Percentiles rank a stretch among this genome's conserved stretches.
These are phyloP conservation scores for Leishmania gerbilli DNA, from an alignment of 208 protist genomes.

Conservation along the genomic window DNA sequence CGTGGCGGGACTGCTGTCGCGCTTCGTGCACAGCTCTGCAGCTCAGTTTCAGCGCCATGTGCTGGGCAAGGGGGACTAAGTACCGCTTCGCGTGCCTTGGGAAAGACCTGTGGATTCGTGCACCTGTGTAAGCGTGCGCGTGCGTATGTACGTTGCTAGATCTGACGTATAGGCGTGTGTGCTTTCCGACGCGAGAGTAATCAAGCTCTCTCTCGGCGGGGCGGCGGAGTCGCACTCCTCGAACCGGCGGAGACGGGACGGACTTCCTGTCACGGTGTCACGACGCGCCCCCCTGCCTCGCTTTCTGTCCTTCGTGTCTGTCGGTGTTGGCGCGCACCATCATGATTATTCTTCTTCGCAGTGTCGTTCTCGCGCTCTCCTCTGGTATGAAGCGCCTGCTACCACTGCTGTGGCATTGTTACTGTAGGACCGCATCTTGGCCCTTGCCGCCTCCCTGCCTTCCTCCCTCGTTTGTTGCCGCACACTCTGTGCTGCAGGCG, in stretches of 20 bases:
- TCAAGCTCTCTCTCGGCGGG: background rate
- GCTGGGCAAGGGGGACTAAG: slow-evolving; percentile 46
- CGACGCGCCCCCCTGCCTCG: background rate
- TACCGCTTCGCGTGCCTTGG: background rate
- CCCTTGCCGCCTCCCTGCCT: background rate
- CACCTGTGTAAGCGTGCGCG: background rate
- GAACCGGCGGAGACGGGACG: background rate
- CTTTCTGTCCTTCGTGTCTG: background rate
- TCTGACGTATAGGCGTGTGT: background rate
- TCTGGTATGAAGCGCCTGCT: background rate
- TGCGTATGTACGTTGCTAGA: no score
- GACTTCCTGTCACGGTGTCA: background rate
- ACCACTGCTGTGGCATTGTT: background rate
- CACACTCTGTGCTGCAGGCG: background rate
- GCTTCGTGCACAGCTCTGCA: slow-evolving; percentile 36
- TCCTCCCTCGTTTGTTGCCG: background rate
- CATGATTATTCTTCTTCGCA: background rate
- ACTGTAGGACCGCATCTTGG: background rate
- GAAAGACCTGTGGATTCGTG: background rate
- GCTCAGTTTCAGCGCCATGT: slow-evolving; percentile 50
- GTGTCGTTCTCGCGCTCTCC: background rate
- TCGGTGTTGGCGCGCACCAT: background rate
- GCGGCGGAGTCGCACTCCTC: background rate
- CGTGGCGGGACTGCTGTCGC: slow-evolving; percentile 61
- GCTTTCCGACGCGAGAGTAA: background rate